Conservation (phyloP, 164 flowering plant genomes). For the Stephania yunnanensis region DNA sequence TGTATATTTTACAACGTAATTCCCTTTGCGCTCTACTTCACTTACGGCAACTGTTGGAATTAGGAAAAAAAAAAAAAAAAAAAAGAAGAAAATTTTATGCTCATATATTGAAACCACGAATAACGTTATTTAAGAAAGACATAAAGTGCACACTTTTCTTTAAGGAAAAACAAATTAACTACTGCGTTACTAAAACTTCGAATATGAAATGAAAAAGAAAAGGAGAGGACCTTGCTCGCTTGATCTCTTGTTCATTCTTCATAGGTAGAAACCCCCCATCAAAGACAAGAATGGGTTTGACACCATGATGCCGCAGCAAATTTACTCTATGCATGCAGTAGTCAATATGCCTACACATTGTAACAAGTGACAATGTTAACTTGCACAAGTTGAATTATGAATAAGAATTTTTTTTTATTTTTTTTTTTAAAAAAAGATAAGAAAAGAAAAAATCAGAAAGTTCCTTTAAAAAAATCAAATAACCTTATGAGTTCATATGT, state of each 20-base stretch:
- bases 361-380: conserved; percentile 8
- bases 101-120: no score
- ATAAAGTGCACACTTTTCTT: no score
- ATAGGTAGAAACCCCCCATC: conserved; percentile 95
- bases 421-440: no score
- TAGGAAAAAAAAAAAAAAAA: no score
- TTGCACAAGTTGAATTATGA: not conserved
- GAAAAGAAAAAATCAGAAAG: not conserved
- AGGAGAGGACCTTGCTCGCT: conserved; percentile 64
- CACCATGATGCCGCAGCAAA: conserved; percentile 78
- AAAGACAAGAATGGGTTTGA: conserved; percentile 86
- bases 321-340: conserved; percentile 98
- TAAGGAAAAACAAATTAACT: no score
- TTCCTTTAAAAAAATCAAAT: not conserved
- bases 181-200: not conserved
- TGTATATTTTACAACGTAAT: no score
- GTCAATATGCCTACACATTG: conserved; percentile 71
- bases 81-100: no score
- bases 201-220: not conserved
- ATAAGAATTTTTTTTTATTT: not conserved
- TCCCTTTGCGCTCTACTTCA: no score
- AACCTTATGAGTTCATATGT: not conserved
- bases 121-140: no score
- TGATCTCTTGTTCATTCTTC: conserved; percentile 91
- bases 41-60: no score